Percentiles rank a stretch among this genome's conserved stretches.
phyloP scores from a whole-genome alignment of 2,329 filamentous ascomycete genomes.

The Cladosporium sp. region DNA sequence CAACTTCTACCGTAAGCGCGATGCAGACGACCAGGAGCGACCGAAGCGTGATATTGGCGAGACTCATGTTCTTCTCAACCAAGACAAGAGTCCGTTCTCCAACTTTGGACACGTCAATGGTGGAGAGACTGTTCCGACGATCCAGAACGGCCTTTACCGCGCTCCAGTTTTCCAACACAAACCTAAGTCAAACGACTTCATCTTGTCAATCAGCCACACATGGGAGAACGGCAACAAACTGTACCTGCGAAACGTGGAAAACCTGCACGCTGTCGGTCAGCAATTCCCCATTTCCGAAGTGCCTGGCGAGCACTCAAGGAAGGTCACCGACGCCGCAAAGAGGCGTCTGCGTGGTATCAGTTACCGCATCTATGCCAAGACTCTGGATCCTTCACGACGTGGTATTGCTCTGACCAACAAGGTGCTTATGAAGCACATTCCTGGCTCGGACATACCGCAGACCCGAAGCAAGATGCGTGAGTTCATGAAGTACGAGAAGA shows the following conservation, averaged over 20 bases:
- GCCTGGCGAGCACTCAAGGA: slow-evolving; percentile 87
- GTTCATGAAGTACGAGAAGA: slow-evolving; percentile 89
- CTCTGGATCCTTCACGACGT: slow-evolving; percentile 66
- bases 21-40: slow-evolving; percentile 71
- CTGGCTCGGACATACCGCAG: slow-evolving; percentile 89
- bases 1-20: slow-evolving; percentile 92
- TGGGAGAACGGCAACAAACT: slow-evolving; percentile 75
- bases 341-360: slow-evolving; percentile 95
- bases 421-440: slow-evolving; percentile 68
- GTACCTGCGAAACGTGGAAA: slow-evolving; percentile 85
- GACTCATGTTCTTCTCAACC: slow-evolving; percentile 80
- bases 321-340: slow-evolving; percentile 95
- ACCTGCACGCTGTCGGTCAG: slow-evolving; percentile 88
- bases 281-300: slow-evolving; percentile 90
- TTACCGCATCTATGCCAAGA: slow-evolving; percentile 82
- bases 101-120: slow-evolving; percentile 92
- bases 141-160: slow-evolving; percentile 94
- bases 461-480: slow-evolving; percentile 97
- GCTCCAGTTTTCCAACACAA: slow-evolving; percentile 90
- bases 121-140: slow-evolving; percentile 83
- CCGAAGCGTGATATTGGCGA: slow-evolving; percentile 86
- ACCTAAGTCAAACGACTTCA: slow-evolving; percentile 76
- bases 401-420: slow-evolving; percentile 79
- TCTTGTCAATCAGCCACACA: slow-evolving; percentile 80
- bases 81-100: slow-evolving; percentile 94